Evolutionary conservation across 768 basidiomycete genomes (phyloP).

Genomic region (Tulasnella sp.): DNA sequence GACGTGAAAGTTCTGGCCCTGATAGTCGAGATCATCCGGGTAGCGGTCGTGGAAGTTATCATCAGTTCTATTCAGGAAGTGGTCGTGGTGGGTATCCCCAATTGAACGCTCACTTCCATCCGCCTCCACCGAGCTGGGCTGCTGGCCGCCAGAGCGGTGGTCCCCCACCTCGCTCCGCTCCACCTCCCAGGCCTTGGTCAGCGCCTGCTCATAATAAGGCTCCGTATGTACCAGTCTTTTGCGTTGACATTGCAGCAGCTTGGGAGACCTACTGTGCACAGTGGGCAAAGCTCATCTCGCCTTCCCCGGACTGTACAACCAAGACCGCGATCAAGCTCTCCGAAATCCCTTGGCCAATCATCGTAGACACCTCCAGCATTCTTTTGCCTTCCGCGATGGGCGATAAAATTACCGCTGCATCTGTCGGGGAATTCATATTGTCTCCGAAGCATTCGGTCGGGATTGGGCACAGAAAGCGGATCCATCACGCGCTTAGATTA

Average conservation of each 20-base stretch:
- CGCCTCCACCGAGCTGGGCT: background rate
- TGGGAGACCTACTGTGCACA: background rate
- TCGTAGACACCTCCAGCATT: background rate
- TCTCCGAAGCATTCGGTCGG: background rate
- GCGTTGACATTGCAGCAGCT: background rate
- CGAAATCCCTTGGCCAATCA: background rate
- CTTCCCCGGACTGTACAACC: too few species aligned
- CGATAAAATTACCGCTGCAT: background rate
- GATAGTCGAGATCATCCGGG: too few species aligned
- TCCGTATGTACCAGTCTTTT: background rate
- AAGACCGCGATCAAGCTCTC: background rate
- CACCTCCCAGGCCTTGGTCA: background rate
- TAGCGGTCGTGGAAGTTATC: background rate
- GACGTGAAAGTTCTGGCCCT: too few species aligned
- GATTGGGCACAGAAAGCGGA: background rate
- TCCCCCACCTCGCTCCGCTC: background rate
- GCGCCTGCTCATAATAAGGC: background rate
- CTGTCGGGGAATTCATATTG: background rate
- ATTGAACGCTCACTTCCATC: background rate
- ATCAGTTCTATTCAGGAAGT: background rate
- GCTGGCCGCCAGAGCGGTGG: background rate
- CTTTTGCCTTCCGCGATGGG: background rate
- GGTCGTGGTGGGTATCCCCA: background rate
- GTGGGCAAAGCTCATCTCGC: background rate
- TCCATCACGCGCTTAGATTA: background rate